phyloP scores from a whole-genome alignment of 78 protist species.

The Polysphondylium violaceum region DNA sequence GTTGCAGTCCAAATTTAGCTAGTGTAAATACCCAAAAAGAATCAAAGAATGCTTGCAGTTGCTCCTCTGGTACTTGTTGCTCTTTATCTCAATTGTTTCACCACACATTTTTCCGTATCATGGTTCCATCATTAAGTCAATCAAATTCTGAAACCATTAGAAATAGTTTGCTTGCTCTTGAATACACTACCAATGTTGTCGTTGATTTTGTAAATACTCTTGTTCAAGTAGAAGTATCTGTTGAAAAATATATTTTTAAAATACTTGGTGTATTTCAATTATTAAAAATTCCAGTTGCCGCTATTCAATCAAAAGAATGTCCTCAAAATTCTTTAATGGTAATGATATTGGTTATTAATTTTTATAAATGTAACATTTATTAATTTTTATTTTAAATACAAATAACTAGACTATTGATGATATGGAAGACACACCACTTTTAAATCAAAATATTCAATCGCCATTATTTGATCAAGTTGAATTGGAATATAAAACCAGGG shows the following conservation, averaged over 20 bases:
- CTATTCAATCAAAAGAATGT: slow-evolving; percentile 72
- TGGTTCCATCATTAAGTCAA: slow-evolving; percentile 1
- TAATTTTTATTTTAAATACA: background rate
- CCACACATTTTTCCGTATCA: slow-evolving; percentile 3
- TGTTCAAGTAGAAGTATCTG: slow-evolving; percentile 22
- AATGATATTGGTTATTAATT: background rate
- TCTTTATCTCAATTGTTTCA: background rate
- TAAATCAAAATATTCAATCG: slow-evolving; percentile 6
- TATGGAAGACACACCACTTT: slow-evolving; percentile 2
- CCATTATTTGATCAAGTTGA: background rate
- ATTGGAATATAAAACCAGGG: background rate
- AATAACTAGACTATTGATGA: background rate
- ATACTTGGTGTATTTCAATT: slow-evolving; percentile 20
- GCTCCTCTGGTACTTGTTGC: background rate
- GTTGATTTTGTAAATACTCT: background rate
- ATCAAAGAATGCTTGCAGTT: background rate
- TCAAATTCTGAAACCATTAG: no score
- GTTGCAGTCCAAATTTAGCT: background rate
- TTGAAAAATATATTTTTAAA: slow-evolving; percentile 18
- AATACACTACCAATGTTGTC: background rate
- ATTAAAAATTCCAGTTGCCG: background rate
- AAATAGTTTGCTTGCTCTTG: no score
- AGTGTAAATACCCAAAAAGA: background rate
- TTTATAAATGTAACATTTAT: background rate
- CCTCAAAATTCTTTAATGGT: slow-evolving; percentile 21